Percentiles rank a stretch among this genome's conserved stretches.
These are phyloP conservation scores for Neurospora discreta DNA, from an alignment of 495 filamentous ascomycete species.

Conservation along the genomic window DNA sequence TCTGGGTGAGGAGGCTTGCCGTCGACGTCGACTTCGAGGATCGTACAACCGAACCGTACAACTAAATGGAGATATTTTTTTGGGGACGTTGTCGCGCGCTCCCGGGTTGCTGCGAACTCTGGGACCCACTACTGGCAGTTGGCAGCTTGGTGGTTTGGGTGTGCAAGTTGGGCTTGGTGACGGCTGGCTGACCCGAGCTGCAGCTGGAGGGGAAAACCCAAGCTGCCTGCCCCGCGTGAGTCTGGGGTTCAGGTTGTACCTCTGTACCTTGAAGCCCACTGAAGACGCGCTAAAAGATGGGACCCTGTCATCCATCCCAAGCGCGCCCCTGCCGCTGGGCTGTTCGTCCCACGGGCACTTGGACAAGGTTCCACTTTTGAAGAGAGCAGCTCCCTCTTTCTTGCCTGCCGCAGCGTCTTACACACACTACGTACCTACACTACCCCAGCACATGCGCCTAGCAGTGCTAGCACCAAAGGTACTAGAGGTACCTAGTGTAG, in stretches of 20 bases:
- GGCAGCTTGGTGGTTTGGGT: not conserved
- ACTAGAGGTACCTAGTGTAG: too few relatives aligned
- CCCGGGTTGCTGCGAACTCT: not conserved
- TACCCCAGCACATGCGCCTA: not conserved
- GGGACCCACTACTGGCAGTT: not conserved
- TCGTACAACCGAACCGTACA: not conserved
- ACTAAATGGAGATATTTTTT: not conserved
- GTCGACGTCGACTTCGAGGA: not conserved
- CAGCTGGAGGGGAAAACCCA: not conserved
- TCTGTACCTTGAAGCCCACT: not conserved
- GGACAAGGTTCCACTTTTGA: not conserved
- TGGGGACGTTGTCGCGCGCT: not conserved
- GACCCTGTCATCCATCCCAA: not conserved
- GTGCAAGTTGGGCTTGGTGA: not conserved
- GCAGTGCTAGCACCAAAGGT: not conserved
- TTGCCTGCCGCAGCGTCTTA: not conserved
- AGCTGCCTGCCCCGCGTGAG: not conserved
- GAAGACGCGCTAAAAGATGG: not conserved
- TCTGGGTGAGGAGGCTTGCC: slow-evolving; percentile 1
- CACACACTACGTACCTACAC: too few relatives aligned
- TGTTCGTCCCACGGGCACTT: not conserved
- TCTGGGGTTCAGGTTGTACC: not conserved
- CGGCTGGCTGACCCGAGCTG: not conserved
- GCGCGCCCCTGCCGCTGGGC: not conserved
- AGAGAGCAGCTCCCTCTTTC: not conserved